Evolutionary conservation across 2,329 filamentous ascomycete species (phyloP), one percentile per base, ranked within the genome.

Genomic region (Lecanicillium sp.): DNA sequence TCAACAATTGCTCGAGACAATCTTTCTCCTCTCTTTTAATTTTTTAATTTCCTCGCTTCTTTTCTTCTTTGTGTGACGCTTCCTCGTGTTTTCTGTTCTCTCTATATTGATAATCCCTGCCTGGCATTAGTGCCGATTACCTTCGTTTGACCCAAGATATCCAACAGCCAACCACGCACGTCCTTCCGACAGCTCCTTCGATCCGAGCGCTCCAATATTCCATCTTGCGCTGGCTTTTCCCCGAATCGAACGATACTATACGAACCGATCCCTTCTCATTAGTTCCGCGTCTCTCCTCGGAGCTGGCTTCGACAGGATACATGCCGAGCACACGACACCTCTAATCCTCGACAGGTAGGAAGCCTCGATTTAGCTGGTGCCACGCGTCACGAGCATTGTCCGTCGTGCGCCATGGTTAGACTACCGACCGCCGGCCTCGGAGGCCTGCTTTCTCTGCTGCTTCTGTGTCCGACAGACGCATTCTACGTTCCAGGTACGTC

Each of bases 401-500:
- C 12, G 23, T 42, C 20, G 38, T 43, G 32, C 38, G 53, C 37
- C 23, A 59, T 60, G 58, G 52, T 52, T 41, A 48, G 65, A 62
- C 63, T 54, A 56, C 58, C 56, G 62, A 69, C 54, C 62, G 60
- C 55, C 54, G 65, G 62, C 59, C 67, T 65, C 55, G 54, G 60
- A 54, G 62, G 61, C 55, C 56, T 65, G 56, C 63, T 67, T 57
- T 75, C 70, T 61, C 61, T 82, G 29, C 54, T 78, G 46, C 53
- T 60, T 12, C 43, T 58, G 4, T 52, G 43, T 35, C 50, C 55
- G 9, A 53, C 71, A 15, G 71, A 82, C 45, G 86, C 84, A 30
- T 94, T 94, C 65, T 95, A 94, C 65, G 86, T 95, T 57, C 89
- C 89, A 58, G 88, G 88, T 91, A 76, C 24, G 29, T 32, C 5